Percentiles rank a stretch among this genome's conserved stretches.
phyloP scores from a whole-genome alignment of 805 yeast species.

The Candida methanosorbosa region DNA sequence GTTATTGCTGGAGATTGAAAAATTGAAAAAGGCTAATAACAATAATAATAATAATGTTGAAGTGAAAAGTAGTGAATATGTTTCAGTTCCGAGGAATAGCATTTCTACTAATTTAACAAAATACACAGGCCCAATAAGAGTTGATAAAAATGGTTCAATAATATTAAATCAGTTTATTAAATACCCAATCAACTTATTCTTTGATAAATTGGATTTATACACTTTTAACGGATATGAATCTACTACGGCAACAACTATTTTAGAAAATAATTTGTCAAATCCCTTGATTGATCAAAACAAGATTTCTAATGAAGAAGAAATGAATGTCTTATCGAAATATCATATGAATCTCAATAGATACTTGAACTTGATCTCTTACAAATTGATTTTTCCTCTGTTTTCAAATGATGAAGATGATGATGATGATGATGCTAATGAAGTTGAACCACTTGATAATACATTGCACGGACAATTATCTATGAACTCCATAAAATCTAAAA shows the following conservation, averaged over 20 bases:
- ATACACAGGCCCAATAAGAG: neutral
- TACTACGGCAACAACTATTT: constrained; percentile 2
- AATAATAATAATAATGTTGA: constrained; percentile 1
- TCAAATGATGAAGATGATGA: constrained; percentile 4
- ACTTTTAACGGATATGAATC: constrained; percentile 22
- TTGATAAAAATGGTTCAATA: constrained; percentile 13
- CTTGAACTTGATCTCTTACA: constrained; percentile 23
- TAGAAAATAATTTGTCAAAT: neutral
- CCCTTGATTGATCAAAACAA: neutral
- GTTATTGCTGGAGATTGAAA: constrained; percentile 26
- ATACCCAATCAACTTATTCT: constrained; percentile 15
- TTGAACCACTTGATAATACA: constrained; percentile 5
- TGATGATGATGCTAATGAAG: constrained; percentile 11
- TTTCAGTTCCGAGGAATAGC: neutral
- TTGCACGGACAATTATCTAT: constrained; percentile 16
- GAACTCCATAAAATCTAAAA: constrained; percentile 6
- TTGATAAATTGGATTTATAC: constrained; percentile 15
- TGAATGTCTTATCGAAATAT: constrained; percentile 18
- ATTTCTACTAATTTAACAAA: neutral
- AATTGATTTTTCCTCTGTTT: constrained; percentile 24
- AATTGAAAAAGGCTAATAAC: constrained; percentile 10
- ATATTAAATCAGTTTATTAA: constrained; percentile 20
- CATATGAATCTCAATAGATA: constrained; percentile 28
- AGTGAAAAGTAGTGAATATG: neutral
- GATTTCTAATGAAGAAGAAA: constrained; percentile 6